Conservation (phyloP, 176 grass and related monocot species). For the Juncus inflexus region DNA sequence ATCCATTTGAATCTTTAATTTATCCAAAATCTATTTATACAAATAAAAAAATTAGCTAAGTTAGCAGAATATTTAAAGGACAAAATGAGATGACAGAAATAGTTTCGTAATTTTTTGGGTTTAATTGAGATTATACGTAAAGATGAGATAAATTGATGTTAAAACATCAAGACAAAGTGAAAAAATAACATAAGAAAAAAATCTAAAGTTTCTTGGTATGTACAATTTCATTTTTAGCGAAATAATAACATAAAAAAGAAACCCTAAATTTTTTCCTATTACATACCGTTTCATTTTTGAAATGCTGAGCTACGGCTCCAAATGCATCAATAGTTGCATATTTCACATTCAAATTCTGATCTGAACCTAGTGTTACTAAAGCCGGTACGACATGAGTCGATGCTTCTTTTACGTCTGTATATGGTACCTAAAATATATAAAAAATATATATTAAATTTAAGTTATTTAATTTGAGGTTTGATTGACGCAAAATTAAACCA, state of each 20-base stretch:
- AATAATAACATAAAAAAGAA: no score
- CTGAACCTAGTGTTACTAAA: constrained; percentile 82
- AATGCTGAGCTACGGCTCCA: constrained; percentile 93
- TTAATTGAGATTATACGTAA: no score
- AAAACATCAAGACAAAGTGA: constrained; percentile 14
- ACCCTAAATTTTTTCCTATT: no score
- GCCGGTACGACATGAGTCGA: constrained; percentile 94
- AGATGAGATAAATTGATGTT: no score
- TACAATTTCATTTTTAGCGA: no score
- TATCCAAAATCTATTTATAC: constrained; percentile 73
- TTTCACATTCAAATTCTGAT: constrained; percentile 87
- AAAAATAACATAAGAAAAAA: constrained; percentile 12
- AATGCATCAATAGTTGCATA: constrained; percentile 97
- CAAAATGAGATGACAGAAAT: no score
- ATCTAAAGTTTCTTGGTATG: neutral
- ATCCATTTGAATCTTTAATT: constrained; percentile 97
- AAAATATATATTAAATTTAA: constrained; percentile 24
- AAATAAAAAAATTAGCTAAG: constrained; percentile 5
- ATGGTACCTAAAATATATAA: constrained; percentile 59
- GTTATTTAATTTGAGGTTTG: neutral
- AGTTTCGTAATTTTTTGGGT: no score
- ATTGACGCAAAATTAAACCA: no score
- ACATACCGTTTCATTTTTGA: constrained; percentile 91
- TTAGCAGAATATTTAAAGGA: neutral
- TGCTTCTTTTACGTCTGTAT: constrained; percentile 63